Evolutionary conservation across 2,329 filamentous ascomycete genomes (phyloP), one percentile per base, ranked within the genome.

Genomic region (Aspergillus spinulosporus): DNA sequence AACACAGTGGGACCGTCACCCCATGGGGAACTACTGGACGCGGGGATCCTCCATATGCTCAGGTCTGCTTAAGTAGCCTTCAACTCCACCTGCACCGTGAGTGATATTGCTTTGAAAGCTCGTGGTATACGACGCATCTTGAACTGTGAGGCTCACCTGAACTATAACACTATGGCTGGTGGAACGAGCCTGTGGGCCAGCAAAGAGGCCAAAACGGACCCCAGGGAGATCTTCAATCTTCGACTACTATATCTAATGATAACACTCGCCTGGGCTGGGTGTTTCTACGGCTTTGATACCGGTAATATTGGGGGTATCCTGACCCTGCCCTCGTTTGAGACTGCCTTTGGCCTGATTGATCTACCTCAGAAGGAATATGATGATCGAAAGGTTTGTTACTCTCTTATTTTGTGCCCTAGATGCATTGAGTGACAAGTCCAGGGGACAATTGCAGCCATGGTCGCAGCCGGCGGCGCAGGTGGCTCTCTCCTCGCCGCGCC

Each of bases 221-320:
- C 51, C 11, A 54, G 15, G 43, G 51, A 54, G 36, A 54, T 54
- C 26, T 54, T 54, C 28, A 54, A 54, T 21, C 44, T 54, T 5
- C 34, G 43, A 3, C 36, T 54, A 5, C 44, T 54, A 6, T 54
- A 47, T 36, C 43, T 54, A 3, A n/a, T 47, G 1, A 7, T 54
- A 6, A 54, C 51, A 6, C 32, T 54, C 11, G 43, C 47, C 6
- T 70, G 72, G 58, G 73, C 71, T 1, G 73, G 72, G 2, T 74
- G 71, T 52, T 66, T 70, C 8, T 75, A 76, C 57, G 73, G 72
- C 4, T 74, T 75, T 44, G 73, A 76, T 44, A 68, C 70, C 43
- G 72, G 72, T 2, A 74, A 74, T 42, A 76, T 76, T 29, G 72
- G 73, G 1, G 73, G 73, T 2, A 68, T 73, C 26, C 51, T 75